These are phyloP conservation scores for Lichtheimia hyalospora DNA, from an alignment of 371 early-diverging fungal species.

Conservation along the genomic window DNA sequence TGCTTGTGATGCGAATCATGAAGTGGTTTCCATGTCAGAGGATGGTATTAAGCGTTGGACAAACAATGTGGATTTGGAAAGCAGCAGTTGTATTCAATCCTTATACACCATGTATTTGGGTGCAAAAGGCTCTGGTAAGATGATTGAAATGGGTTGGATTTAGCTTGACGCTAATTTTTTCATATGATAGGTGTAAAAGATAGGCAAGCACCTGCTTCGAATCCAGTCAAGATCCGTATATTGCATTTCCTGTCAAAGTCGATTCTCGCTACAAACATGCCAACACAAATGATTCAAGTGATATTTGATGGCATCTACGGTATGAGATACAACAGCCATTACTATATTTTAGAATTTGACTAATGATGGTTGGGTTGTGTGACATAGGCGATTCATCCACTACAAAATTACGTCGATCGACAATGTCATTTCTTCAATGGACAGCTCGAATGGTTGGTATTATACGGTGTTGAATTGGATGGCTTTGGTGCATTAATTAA, in stretches of 20 bases:
- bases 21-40: slow-evolving; percentile 68
- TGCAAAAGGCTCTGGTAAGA: slow-evolving; percentile 22
- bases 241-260: slow-evolving; percentile 67
- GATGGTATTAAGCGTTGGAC: slow-evolving; percentile 68
- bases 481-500: no score
- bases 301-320: slow-evolving; percentile 82
- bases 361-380: neutral
- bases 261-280: slow-evolving; percentile 60
- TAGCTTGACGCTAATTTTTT: no score
- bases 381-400: slow-evolving; percentile 56
- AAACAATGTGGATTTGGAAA: slow-evolving; percentile 64
- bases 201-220: slow-evolving; percentile 42
- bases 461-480: no score
- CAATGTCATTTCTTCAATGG: slow-evolving; percentile 89
- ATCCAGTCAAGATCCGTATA: slow-evolving; percentile 61
- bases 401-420: slow-evolving; percentile 66
- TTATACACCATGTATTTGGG: slow-evolving; percentile 72
- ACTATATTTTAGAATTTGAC: neutral
- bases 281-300: slow-evolving; percentile 70
- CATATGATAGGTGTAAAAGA: slow-evolving; percentile 18
- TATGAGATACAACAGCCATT: slow-evolving; percentile 13
- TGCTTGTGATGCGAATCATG: slow-evolving; percentile 66
- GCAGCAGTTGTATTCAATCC: slow-evolving; percentile 46
- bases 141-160: neutral
- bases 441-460: slow-evolving; percentile 70